phyloP scores from a whole-genome alignment of 1,284 basidiomycete species.

The Tremellales sp. region DNA sequence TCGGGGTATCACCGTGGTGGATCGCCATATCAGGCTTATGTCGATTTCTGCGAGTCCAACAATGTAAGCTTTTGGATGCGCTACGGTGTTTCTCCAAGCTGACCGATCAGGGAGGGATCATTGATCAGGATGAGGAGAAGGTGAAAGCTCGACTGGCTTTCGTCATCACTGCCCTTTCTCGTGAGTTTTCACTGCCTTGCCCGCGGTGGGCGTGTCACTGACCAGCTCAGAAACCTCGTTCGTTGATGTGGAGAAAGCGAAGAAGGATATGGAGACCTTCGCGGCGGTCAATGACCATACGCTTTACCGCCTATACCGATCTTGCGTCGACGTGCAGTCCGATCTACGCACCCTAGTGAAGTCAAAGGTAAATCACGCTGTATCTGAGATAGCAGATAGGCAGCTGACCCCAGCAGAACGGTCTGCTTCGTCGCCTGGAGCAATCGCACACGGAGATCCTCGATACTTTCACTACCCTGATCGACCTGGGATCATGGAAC shows the following conservation, averaged over 20 bases:
- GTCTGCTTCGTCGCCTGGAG: conserved; percentile 71
- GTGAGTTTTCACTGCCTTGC: conserved; percentile 6
- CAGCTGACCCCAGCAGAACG: conserved; percentile 55
- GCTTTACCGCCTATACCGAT: conserved; percentile 77
- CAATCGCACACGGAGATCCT: conserved; percentile 61
- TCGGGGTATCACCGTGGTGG: conserved; percentile 47
- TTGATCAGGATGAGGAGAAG: conserved; percentile 68
- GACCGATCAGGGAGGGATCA: conserved; percentile 66
- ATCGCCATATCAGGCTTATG: conserved; percentile 51
- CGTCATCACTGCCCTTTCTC: conserved; percentile 51
- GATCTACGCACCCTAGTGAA: conserved; percentile 79
- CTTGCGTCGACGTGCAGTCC: conserved; percentile 73
- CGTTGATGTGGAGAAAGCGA: conserved; percentile 67
- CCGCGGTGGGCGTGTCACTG: conserved; percentile 18
- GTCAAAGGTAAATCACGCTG: conserved; percentile 57
- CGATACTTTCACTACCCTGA: conserved; percentile 66
- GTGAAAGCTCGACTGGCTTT: conserved; percentile 58
- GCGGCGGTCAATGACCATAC: conserved; percentile 81
- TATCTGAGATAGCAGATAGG: background rate
- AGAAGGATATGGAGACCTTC: conserved; percentile 75
- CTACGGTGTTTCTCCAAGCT: background rate
- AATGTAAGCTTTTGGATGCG: conserved; percentile 58
- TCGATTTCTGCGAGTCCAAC: conserved; percentile 67
- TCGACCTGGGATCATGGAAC: conserved; percentile 67
- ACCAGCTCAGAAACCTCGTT: conserved; percentile 44